Conservation (phyloP, 305 asterid genomes). For the Salvia sclarea region DNA sequence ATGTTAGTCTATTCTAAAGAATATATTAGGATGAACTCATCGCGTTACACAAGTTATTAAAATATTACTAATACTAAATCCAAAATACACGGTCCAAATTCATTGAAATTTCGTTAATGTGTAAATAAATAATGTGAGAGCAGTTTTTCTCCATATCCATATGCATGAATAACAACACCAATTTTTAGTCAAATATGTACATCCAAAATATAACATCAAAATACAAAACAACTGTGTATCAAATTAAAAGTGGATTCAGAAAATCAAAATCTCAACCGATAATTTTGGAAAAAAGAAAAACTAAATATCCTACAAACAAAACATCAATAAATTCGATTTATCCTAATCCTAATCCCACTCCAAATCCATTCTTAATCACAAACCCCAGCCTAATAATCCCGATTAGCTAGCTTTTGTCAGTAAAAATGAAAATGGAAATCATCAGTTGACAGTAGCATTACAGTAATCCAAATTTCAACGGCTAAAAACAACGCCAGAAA, state of each 20-base stretch:
- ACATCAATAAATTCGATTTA: not conserved
- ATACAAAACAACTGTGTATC: not conserved
- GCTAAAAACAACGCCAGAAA: slow-evolving; percentile 11
- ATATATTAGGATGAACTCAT: not conserved
- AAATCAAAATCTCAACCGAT: not conserved
- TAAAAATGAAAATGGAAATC: not conserved
- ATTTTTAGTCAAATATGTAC: not conserved
- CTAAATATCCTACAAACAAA: not conserved
- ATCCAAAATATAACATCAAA: not conserved
- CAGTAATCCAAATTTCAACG: slow-evolving; percentile 26
- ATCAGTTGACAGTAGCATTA: slow-evolving; percentile 22
- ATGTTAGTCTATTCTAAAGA: not conserved
- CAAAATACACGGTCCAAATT: not conserved
- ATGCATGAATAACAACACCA: not conserved
- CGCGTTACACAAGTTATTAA: not conserved
- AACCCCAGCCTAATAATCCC: not conserved
- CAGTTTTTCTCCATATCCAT: no score
- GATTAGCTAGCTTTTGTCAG: slow-evolving; percentile 21
- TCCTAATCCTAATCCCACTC: slow-evolving; percentile 2
- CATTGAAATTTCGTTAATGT: not conserved
- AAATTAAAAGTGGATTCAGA: not conserved
- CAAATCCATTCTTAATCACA: not conserved
- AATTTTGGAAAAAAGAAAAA: not conserved
- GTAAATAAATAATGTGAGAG: no score
- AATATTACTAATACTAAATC: not conserved